Evolutionary conservation across 2,329 filamentous ascomycete species (phyloP), one percentile per base, ranked within the genome.

Genomic region (Keithomyces neogunnii): DNA sequence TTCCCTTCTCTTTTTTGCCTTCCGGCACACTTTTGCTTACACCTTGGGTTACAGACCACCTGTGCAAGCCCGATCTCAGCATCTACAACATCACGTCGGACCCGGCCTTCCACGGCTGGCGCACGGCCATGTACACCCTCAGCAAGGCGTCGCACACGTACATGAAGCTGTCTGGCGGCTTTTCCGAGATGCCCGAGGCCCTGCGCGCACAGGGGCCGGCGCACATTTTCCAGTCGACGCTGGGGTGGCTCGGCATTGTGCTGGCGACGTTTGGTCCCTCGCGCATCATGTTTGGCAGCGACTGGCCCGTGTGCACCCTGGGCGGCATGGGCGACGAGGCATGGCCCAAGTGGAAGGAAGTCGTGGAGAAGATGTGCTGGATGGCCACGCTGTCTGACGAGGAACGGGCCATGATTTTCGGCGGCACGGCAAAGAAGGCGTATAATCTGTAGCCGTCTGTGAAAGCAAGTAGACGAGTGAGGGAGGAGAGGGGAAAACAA

Each of bases 301-400:
- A 96, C 67, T 97, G 92, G 92, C 91, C 92, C 2, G 85, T 96
- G 1, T 95, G 89, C 69, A 91, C 89, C 55, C 71, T 89, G 31
- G 42, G 45, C 19, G 50, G 52, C 19, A 50, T 60, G 1, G 74
- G 74, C 42, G 71, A 76, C 46, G 68, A 73, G 28, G 83, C 87
- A 33, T 96, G 90, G 89, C 70, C 72, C 36, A 80, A 85, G 59
- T 96, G 91, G 91, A 80, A 74, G 56, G 74, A 73, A 26, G 73
- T 93, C 1, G 86, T 95, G 19, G 80, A 85, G 55, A 73, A 73
- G 56, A 74, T 88, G 59, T 79, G 90, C 57, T 74, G 76, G 67
- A 77, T 85, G 74, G 80, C 78, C 1, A 74, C 74, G 42, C 65
- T 91, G 54, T 72, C 66, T 2, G 75, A 81, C 13, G 78, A 81